phyloP scores from a whole-genome alignment of 2,329 filamentous ascomycete species.

The Parafenestella ontariensis region DNA sequence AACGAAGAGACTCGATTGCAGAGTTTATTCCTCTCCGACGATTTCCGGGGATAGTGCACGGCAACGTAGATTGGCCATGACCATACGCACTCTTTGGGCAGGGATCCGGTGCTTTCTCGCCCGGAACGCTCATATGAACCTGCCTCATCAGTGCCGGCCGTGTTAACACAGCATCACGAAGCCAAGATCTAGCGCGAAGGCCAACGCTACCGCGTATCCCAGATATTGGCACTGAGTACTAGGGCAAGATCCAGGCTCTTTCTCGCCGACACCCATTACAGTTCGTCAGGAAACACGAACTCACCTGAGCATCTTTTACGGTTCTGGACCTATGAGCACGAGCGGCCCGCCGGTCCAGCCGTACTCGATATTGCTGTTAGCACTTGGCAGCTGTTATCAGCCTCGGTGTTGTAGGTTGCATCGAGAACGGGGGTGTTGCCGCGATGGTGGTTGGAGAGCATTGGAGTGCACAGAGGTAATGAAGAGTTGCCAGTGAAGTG shows the following conservation, averaged over 20 bases:
- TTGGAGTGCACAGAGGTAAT: conserved; percentile 8
- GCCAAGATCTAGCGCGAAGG: conserved; percentile 12
- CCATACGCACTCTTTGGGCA: conserved; percentile 14
- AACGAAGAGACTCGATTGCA: background rate
- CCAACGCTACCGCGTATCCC: conserved; percentile 18
- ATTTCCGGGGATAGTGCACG: conserved; percentile 16
- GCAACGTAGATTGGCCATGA: conserved; percentile 15
- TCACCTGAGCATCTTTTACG: conserved; percentile 32
- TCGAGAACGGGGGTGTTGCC: conserved; percentile 23
- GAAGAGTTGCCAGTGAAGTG: conserved; percentile 22
- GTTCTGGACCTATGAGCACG: conserved; percentile 34
- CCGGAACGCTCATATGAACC: conserved; percentile 24
- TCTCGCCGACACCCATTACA: conserved; percentile 5
- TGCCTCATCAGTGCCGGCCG: conserved; percentile 12
- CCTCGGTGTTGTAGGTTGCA: conserved; percentile 23
- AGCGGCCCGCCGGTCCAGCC: conserved; percentile 42
- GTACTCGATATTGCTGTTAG: conserved; percentile 42
- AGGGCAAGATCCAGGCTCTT: conserved; percentile 16
- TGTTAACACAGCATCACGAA: conserved; percentile 14
- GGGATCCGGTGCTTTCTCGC: conserved; percentile 15
- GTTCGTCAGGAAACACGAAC: conserved; percentile 33
- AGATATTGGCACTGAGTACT: conserved; percentile 22
- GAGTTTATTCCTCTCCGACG: background rate
- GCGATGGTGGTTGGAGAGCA: conserved; percentile 12
- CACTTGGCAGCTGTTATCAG: conserved; percentile 40